These are phyloP conservation scores for Colletotrichum siamense DNA, from an alignment of 2,329 filamentous ascomycete species.

Conservation along the genomic window DNA sequence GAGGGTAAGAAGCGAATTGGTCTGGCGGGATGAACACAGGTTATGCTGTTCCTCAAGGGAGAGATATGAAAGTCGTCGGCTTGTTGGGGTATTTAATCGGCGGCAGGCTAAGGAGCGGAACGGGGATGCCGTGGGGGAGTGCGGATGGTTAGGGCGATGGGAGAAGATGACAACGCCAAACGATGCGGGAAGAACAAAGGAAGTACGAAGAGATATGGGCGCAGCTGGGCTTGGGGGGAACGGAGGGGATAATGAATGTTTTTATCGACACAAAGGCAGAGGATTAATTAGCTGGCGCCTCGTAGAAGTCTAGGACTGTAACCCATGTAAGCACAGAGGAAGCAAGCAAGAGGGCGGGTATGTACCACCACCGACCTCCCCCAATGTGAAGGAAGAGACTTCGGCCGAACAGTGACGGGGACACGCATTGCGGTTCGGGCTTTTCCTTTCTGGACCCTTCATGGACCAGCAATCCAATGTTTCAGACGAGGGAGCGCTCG, in stretches of 20 bases:
- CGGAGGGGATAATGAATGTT: neutral
- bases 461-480: slow-evolving; percentile 7
- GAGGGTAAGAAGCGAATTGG: neutral
- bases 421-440: neutral
- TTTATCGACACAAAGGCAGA: slow-evolving; percentile 4
- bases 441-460: neutral
- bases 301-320: neutral
- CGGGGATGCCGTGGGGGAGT: slow-evolving; percentile 19
- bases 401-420: neutral
- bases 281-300: neutral
- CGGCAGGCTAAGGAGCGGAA: neutral
- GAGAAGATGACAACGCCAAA: neutral
- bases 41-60: neutral
- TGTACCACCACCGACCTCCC: neutral
- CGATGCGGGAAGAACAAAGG: neutral
- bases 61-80: neutral
- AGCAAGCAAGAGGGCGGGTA: neutral
- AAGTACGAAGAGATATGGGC: neutral
- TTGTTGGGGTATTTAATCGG: neutral
- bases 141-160: neutral
- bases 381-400: neutral
- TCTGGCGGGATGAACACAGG: neutral
- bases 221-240: neutral
- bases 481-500: slow-evolving; percentile 18
- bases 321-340: neutral